Evolutionary conservation across 257 asterid species (phyloP).

Genomic region (Oldenlandia corymbosa): DNA sequence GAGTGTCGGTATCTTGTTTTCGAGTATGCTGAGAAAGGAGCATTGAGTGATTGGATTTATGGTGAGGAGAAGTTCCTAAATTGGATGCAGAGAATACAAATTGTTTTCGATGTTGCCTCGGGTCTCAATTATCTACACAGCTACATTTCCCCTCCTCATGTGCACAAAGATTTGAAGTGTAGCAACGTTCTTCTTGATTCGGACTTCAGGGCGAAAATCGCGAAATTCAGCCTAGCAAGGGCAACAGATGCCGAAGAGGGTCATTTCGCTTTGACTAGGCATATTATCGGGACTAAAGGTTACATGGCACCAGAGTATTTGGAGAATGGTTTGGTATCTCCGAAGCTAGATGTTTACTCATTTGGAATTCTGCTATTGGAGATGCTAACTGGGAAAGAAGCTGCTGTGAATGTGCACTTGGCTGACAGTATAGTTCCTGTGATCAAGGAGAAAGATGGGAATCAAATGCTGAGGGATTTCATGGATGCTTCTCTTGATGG

Average conservation of each 20-base stretch:
- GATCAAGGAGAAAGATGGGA: constrained; percentile 33
- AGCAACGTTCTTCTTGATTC: constrained; percentile 59
- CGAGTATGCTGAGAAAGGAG: constrained; percentile 74
- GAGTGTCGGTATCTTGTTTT: constrained; percentile 82
- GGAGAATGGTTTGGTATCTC: constrained; percentile 74
- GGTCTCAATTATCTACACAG: constrained; percentile 85
- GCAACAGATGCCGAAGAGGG: constrained; percentile 76
- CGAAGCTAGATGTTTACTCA: constrained; percentile 80
- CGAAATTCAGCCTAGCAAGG: constrained; percentile 65
- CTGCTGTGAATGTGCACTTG: constrained; percentile 28
- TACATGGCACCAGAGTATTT: constrained; percentile 98
- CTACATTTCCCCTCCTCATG: constrained; percentile 67
- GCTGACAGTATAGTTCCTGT: constrained; percentile 34
- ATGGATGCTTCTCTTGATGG: constrained; percentile 58
- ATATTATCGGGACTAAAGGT: constrained; percentile 87
- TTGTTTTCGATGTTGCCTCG: constrained; percentile 62
- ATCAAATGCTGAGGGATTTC: constrained; percentile 29
- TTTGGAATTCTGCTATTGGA: constrained; percentile 79
- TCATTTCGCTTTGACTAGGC: constrained; percentile 73
- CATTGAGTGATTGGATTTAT: constrained; percentile 50
- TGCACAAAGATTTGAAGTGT: constrained; percentile 74
- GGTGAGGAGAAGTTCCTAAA: constrained; percentile 21
- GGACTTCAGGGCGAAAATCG: constrained; percentile 68
- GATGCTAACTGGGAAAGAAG: constrained; percentile 73
- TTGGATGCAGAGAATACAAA: constrained; percentile 67